Evolutionary conservation across 2,329 filamentous ascomycete genomes (phyloP).

Genomic region (Exophiala bonariae): DNA sequence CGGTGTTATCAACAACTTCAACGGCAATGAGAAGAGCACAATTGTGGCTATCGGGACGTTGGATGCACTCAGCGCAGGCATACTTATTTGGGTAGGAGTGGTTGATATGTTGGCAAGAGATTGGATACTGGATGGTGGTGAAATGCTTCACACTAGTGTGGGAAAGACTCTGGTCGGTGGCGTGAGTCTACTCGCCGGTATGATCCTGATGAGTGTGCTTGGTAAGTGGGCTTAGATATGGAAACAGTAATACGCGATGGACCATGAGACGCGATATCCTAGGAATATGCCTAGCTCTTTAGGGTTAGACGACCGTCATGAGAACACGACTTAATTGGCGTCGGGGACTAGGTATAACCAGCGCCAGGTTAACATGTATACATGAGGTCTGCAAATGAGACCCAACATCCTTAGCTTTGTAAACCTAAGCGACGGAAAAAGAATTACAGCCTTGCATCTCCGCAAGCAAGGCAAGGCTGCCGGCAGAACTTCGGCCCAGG

Average conservation of each 20-base stretch:
- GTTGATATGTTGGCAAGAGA: slow-evolving; percentile 79
- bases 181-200: slow-evolving; percentile 58
- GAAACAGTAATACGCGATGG: too few relatives aligned
- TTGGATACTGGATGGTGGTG: slow-evolving; percentile 63
- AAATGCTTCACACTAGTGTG: slow-evolving; percentile 55
- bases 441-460: too few relatives aligned
- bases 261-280: too few relatives aligned
- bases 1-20: slow-evolving; percentile 68
- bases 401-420: too few relatives aligned
- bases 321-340: too few relatives aligned
- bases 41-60: slow-evolving; percentile 72
- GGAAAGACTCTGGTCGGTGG: slow-evolving; percentile 53
- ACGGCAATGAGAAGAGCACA: slow-evolving; percentile 69
- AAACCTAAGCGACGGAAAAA: too few relatives aligned
- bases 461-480: slow-evolving; percentile 1
- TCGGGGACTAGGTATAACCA: too few relatives aligned
- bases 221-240: slow-evolving; percentile 71
- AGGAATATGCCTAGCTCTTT: too few relatives aligned
- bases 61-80: slow-evolving; percentile 72
- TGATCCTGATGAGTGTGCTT: slow-evolving; percentile 69
- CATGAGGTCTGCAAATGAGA: too few relatives aligned
- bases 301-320: too few relatives aligned
- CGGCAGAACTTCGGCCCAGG: slow-evolving; percentile 1
- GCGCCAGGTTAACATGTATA: too few relatives aligned
- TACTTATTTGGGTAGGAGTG: slow-evolving; percentile 75